Conservation (phyloP, 2,329 filamentous ascomycete species). For the Microdochium trichocladiopsis region DNA sequence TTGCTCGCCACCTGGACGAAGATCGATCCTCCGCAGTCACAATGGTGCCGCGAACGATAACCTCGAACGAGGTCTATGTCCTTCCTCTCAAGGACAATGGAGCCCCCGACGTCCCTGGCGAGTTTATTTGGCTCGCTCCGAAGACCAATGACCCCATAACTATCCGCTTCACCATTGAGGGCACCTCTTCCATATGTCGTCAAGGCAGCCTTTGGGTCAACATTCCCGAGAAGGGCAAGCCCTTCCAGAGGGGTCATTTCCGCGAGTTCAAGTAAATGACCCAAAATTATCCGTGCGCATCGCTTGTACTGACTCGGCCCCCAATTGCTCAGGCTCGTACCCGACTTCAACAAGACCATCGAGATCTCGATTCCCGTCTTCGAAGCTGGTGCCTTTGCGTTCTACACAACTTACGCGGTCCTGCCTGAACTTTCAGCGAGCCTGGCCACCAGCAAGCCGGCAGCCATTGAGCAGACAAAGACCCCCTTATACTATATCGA, state of each 20-base stretch:
- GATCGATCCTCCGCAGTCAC: slow-evolving; percentile 10
- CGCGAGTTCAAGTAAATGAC: slow-evolving; percentile 76
- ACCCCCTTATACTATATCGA: slow-evolving; percentile 88
- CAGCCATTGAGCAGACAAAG: slow-evolving; percentile 48
- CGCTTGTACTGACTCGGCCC: not conserved
- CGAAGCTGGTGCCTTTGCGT: slow-evolving; percentile 81
- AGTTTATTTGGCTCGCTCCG: slow-evolving; percentile 87
- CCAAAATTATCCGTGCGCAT: not conserved
- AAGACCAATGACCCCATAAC: slow-evolving; percentile 65
- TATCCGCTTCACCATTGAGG: slow-evolving; percentile 85
- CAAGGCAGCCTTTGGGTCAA: slow-evolving; percentile 96
- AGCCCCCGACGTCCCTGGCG: slow-evolving; percentile 78
- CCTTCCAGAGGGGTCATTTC: slow-evolving; percentile 74
- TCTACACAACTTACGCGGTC: slow-evolving; percentile 87
- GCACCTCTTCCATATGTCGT: slow-evolving; percentile 90
- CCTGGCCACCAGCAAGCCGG: slow-evolving; percentile 34
- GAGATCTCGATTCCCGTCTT: slow-evolving; percentile 84
- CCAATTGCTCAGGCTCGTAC: slow-evolving; percentile 56
- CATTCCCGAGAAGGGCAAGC: slow-evolving; percentile 68
- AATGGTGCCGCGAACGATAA: slow-evolving; percentile 56
- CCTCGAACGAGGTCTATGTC: slow-evolving; percentile 71
- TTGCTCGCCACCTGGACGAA: not conserved
- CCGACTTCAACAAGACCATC: slow-evolving; percentile 88
- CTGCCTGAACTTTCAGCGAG: slow-evolving; percentile 69
- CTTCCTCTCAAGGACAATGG: slow-evolving; percentile 89